Evolutionary conservation across 768 basidiomycete species (phyloP), one percentile per base, ranked within the genome.

Genomic region (Rhodotorula graminis): DNA sequence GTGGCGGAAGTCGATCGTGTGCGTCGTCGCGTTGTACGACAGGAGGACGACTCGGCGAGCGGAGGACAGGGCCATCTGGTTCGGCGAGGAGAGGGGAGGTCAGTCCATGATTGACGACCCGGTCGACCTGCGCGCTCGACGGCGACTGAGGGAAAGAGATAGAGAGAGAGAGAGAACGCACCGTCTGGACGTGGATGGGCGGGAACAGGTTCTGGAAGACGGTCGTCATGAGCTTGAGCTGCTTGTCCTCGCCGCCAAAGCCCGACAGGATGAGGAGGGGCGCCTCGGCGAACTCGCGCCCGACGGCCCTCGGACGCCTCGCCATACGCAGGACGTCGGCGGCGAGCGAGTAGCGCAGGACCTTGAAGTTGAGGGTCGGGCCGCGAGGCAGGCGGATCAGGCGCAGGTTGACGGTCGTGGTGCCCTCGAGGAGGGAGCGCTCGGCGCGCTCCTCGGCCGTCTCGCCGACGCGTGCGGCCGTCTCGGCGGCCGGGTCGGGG

Each of bases 201-300:
- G 96, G 96, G 83, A 97, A 99, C 71, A 99, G 84, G 44, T 91
- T 89, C 81, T 98, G 96, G 83, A 99, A 96, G 70, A 93, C 87
- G 81, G 96, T 96, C 86, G 93, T 89, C 79, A 98, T 86, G 69
- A 98, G 88, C 50, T 91, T 86, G 52, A 97, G 85, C 80, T 98
- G 93, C 5, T 88, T 62, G 87, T 89, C 69, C 85, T 87, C 64
- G 87, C 92, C 82, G 88, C 95, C 27, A 88, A 95, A 74, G 89
- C 91, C 82, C 70, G 80, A 81, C 40, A 98, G 87, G 4, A 99
- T 95, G 69, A 97, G 88, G 74, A 99, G 82, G 40, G 96, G 96
- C 27, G 94, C 89, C 70, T 89, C 92, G 52, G 93, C 87, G 81
- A 94, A 97, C 81, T 94, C 93, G 80, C 91, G 89, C 31, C 92